Percentiles rank a stretch among this genome's conserved stretches.
Evolutionary conservation across 108 stramenopile genomes (phyloP).

Genomic region (Fragilaria crotonensis): DNA sequence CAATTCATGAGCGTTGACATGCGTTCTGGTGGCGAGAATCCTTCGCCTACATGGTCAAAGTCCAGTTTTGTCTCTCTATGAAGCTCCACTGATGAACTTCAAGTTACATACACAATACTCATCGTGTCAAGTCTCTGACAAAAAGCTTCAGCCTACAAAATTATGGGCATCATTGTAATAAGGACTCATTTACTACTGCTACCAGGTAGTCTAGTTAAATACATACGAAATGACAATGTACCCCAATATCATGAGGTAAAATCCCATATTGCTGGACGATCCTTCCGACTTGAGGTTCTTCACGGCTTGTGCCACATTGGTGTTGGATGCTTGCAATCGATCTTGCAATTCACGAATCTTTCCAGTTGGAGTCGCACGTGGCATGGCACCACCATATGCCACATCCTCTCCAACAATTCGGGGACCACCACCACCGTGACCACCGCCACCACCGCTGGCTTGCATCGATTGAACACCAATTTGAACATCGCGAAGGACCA

Average conservation of each 20-base stretch:
- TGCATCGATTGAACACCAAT: slow-evolving; percentile 80
- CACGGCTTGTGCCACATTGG: slow-evolving; percentile 78
- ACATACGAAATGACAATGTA: slow-evolving; percentile 85
- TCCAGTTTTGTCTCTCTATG: no score
- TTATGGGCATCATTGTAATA: no score
- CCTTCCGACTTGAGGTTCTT: slow-evolving; percentile 51
- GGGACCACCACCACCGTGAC: slow-evolving; percentile 21
- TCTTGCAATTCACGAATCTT: slow-evolving; percentile 83
- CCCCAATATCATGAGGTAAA: slow-evolving; percentile 87
- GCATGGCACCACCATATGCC: slow-evolving; percentile 8
- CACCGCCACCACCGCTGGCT: slow-evolving; percentile 31
- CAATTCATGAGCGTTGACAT: no score
- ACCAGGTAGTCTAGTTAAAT: slow-evolving; percentile 25
- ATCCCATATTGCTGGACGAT: slow-evolving; percentile 64
- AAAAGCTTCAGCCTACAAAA: no score
- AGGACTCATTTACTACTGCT: no score
- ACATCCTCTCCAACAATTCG: slow-evolving; percentile 28
- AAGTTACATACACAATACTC: no score
- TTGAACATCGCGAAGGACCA: slow-evolving; percentile 92
- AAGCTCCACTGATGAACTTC: no score
- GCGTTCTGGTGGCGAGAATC: no score
- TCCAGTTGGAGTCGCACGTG: slow-evolving; percentile 75
- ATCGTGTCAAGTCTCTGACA: no score
- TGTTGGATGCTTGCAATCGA: slow-evolving; percentile 65
- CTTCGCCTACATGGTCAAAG: no score